These are phyloP conservation scores for Rhodamnia rubescens DNA, from an alignment of 345 rosid genomes.

Conservation along the genomic window DNA sequence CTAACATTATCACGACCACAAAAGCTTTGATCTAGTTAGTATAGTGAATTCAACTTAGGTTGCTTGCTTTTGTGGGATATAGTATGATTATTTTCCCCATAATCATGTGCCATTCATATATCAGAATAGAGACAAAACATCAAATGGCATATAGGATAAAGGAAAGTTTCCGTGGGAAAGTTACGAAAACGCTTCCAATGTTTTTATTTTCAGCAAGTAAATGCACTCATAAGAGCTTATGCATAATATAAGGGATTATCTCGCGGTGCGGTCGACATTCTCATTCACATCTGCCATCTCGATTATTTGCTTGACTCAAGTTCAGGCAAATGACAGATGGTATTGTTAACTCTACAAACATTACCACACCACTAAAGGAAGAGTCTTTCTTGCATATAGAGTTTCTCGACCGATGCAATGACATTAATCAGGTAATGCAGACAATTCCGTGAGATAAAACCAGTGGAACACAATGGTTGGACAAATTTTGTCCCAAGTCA, in stretches of 20 bases:
- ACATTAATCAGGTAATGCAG: not conserved
- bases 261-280: not conserved
- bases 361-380: not conserved
- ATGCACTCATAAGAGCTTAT: not conserved
- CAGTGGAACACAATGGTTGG: not conserved
- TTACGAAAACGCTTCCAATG: not conserved
- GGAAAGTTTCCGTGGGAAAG: not conserved
- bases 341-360: not conserved
- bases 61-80: not conserved
- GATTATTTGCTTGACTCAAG: not conserved
- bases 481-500: not conserved
- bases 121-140: not conserved
- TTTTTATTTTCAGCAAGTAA: not conserved
- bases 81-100: not conserved
- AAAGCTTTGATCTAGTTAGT: not conserved
- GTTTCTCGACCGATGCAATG: not conserved
- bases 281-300: not conserved
- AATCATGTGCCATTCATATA: not conserved
- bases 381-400: not conserved
- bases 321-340: not conserved
- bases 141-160: not conserved
- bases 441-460: not conserved
- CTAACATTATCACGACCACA: not conserved
- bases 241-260: not conserved
- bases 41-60: not conserved